Evolutionary conservation across 352 stramenopile genomes (phyloP), one percentile per base, ranked within the genome.

Genomic region (Chrysophaeum taylorii): DNA sequence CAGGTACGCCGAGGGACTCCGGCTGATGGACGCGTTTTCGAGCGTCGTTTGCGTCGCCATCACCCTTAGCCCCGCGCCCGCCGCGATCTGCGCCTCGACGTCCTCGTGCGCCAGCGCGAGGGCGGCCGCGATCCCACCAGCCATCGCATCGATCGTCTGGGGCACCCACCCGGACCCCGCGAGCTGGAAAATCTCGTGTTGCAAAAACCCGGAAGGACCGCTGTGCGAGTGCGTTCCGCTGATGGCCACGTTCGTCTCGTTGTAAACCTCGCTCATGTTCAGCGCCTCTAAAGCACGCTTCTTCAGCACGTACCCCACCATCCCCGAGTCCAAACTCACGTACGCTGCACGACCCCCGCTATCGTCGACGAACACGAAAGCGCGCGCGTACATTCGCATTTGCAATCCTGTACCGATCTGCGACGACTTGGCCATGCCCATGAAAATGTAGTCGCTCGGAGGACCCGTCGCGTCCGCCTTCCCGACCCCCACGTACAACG

Each of bases 221-320:
- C 85, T 94, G 73, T 96, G 90, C 53, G 89, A 95, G 76, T 96
- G 90, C 14, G 89, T 96, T 36, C 88, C 89, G 66, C 80, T 92
- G 61, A 95, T 78, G 79, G 89, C 87, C 54, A 94, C 78, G 74
- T 93, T 95, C 42, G 88, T 76, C 41, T 70, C 38, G 27, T 39
- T 75, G 68, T 75, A 79, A 2, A 75, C 36, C 35, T 35, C 45
- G 41, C 35, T 27, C 38, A 62, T 38, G 35, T 35, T 38, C 41
- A 75, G 71, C 16, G 27, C 29, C 2, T 70, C 66, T 23, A 76
- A 69, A 38, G 95, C 90, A 0, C 79, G 79, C 71, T 88, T 84
- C n/a, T 84, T 91, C 38, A 96, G 79, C 73, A 87, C 87, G 72
- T 94, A 84, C 12, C 85, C 90, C 42, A 92, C 82, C 86, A 94